Conservation (phyloP, 345 rosid genomes). For the Ailanthus altissimus region DNA sequence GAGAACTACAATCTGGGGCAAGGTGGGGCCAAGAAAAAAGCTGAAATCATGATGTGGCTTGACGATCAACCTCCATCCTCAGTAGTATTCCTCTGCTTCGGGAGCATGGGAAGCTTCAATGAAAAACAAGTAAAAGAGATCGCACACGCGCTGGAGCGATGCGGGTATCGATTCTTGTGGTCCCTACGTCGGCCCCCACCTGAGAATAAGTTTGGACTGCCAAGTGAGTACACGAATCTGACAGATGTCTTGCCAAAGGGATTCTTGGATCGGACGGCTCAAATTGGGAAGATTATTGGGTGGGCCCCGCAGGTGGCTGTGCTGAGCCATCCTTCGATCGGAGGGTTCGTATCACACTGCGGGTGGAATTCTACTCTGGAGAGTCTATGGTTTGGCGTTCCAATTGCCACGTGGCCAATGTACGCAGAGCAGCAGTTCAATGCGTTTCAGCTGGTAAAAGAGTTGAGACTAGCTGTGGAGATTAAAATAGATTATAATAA, state of each 20-base stretch:
- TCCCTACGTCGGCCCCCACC: neutral
- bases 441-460: slow-evolving; percentile 32
- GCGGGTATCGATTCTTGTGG: slow-evolving; percentile 29
- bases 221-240: slow-evolving; percentile 23
- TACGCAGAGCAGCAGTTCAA: slow-evolving; percentile 54
- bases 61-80: slow-evolving; percentile 47
- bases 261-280: slow-evolving; percentile 39
- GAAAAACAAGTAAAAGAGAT: slow-evolving; percentile 43
- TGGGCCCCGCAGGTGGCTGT: slow-evolving; percentile 59
- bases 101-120: slow-evolving; percentile 40
- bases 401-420: slow-evolving; percentile 54
- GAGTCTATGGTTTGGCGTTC: slow-evolving; percentile 54
- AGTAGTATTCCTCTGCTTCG: slow-evolving; percentile 52
- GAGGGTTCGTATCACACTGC: slow-evolving; percentile 65
- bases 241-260: slow-evolving; percentile 44
- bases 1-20: neutral
- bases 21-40: neutral
- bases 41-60: slow-evolving; percentile 44
- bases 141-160: slow-evolving; percentile 33
- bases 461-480: slow-evolving; percentile 33
- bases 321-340: slow-evolving; percentile 39
- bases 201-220: neutral
- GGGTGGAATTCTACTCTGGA: slow-evolving; percentile 63
- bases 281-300: slow-evolving; percentile 39
- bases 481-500: slow-evolving; percentile 44